Conservation (phyloP, 78 protist genomes). For the Dictyostelium intermedium region DNA sequence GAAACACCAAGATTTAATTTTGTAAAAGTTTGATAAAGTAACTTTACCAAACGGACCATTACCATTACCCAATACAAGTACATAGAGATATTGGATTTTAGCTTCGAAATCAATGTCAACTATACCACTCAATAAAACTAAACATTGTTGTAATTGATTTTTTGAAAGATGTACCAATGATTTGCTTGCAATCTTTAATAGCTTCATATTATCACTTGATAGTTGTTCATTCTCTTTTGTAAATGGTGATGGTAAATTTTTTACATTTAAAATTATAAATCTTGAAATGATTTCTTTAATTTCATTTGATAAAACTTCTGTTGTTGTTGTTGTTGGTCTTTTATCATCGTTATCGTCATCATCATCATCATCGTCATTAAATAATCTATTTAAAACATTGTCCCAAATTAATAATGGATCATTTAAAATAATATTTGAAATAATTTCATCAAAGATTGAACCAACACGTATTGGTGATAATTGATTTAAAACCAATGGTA, state of each 20-base stretch:
- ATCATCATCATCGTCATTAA: neutral
- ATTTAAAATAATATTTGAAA: neutral
- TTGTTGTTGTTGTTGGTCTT: no score
- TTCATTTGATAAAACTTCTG: neutral
- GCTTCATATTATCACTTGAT: neutral
- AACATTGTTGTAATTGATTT: neutral
- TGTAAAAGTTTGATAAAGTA: neutral
- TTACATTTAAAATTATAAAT: neutral
- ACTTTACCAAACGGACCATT: neutral
- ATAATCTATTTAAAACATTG: neutral
- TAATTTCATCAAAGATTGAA: slow-evolving; percentile 13
- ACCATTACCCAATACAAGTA: neutral
- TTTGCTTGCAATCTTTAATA: neutral
- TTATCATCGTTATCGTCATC: neutral
- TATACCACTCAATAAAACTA: neutral
- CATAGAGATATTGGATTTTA: slow-evolving; percentile 19
- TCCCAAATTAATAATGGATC: neutral
- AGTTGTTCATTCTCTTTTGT: neutral
- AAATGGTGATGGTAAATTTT: slow-evolving; percentile 1
- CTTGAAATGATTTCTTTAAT: neutral
- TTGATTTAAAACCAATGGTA: slow-evolving; percentile 4
- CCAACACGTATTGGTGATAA: neutral
- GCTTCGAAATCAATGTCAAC: neutral
- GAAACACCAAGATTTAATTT: slow-evolving; percentile 42
- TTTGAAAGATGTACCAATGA: neutral